Evolutionary conservation across 225 moss, liverwort and hornwort species (phyloP).

Genomic region (Physcomitrium patens): DNA sequence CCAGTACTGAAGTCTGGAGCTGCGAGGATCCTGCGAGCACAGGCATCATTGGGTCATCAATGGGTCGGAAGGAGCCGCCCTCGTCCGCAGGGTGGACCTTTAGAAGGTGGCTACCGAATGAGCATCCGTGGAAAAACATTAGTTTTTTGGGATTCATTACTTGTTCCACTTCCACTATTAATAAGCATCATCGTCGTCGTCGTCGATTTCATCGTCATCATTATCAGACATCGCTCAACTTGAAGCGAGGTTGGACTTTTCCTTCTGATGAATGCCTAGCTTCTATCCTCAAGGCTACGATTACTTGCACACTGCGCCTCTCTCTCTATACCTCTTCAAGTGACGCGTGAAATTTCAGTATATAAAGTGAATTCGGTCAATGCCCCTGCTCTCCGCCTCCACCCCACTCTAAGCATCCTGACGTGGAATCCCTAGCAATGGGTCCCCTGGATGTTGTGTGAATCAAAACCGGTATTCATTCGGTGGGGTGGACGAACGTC

Average conservation of each 20-base stretch:
- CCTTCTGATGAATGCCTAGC: slow-evolving; percentile 1
- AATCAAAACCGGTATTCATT: too few species aligned
- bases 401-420: neutral
- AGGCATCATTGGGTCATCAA: neutral
- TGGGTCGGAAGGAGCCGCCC: slow-evolving; percentile 20
- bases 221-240: neutral
- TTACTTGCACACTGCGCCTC: neutral
- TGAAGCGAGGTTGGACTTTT: slow-evolving; percentile 11
- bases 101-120: slow-evolving; percentile 14
- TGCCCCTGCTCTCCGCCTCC: neutral
- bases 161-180: neutral
- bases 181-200: neutral
- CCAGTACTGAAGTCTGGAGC: neutral
- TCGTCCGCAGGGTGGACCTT: neutral
- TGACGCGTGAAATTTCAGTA: neutral
- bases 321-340: too few species aligned
- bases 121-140: too few species aligned
- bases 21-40: neutral
- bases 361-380: neutral
- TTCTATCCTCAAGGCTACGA: slow-evolving; percentile 14
- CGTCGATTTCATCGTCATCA: neutral
- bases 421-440: slow-evolving; percentile 8
- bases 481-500: too few species aligned
- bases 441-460: neutral
- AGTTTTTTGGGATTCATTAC: neutral